A percentile compares a stretch with the other conserved stretches of the same genome.
These are phyloP conservation scores for Fraxinus anomala DNA, from an alignment of 257 asterid species.

Conservation along the genomic window DNA sequence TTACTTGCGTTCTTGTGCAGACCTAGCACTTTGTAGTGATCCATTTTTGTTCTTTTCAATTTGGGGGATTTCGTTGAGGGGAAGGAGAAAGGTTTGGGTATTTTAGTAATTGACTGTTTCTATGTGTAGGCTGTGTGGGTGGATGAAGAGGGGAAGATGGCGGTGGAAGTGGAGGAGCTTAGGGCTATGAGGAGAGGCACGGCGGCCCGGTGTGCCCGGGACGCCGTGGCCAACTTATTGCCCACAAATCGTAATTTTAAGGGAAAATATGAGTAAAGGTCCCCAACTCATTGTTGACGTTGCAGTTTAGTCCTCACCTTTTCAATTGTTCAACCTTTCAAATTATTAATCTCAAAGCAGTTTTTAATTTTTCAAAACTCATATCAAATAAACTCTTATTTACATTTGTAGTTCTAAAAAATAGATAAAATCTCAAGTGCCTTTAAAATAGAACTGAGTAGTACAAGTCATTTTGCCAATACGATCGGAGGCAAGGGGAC, in stretches of 20 bases:
- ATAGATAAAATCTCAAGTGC: too few relatives aligned
- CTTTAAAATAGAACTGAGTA: too few relatives aligned
- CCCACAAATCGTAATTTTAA: background rate
- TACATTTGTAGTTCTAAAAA: too few relatives aligned
- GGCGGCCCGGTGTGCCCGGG: background rate
- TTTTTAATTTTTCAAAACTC: too few relatives aligned
- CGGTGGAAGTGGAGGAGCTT: background rate
- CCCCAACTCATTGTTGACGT: background rate
- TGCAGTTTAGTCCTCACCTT: background rate
- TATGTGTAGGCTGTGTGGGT: background rate
- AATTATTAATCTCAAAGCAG: too few relatives aligned
- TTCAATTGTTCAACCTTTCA: background rate
- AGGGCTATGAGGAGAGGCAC: background rate
- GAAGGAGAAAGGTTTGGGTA: background rate
- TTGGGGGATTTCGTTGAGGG: background rate
- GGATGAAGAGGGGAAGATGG: background rate
- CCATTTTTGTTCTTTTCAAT: constrained; percentile 39
- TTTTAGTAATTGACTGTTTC: background rate
- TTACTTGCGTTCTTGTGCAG: constrained; percentile 61
- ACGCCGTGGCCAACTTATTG: background rate
- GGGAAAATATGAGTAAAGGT: background rate
- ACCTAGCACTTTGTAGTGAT: constrained; percentile 72
- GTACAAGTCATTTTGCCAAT: too few relatives aligned
- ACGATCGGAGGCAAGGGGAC: too few relatives aligned
- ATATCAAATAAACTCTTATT: too few relatives aligned